These are phyloP conservation scores for Tolypocladium tundrense DNA, from an alignment of 2,329 filamentous ascomycete species.

Conservation along the genomic window DNA sequence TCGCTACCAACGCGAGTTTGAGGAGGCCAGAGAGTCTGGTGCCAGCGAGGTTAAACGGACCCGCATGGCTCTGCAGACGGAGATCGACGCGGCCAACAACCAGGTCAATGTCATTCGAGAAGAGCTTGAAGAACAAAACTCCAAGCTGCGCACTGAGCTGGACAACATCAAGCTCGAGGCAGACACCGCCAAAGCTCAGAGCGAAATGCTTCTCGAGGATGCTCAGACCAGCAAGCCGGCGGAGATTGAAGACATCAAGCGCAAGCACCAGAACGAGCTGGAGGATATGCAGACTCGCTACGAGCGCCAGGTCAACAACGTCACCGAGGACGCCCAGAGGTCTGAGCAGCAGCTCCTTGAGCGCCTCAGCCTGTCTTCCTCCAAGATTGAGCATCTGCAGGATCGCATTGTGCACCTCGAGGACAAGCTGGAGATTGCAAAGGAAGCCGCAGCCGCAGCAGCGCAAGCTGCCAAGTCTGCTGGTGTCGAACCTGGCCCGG, in stretches of 20 bases:
- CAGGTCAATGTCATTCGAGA: slow-evolving; percentile 76
- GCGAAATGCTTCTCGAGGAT: slow-evolving; percentile 78
- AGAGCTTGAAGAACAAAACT: slow-evolving; percentile 71
- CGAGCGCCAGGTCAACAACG: slow-evolving; percentile 61
- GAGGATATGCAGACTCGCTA: slow-evolving; percentile 70
- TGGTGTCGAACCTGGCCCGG: slow-evolving; percentile 26
- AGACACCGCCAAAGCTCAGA: slow-evolving; percentile 69
- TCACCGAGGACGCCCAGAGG: slow-evolving; percentile 71
- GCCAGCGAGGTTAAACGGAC: slow-evolving; percentile 73
- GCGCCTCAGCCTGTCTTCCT: slow-evolving; percentile 69
- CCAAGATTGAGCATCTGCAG: slow-evolving; percentile 76
- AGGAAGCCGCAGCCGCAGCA: slow-evolving; percentile 75
- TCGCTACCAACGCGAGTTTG: slow-evolving; percentile 69
- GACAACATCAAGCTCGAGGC: slow-evolving; percentile 70
- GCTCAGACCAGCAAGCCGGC: slow-evolving; percentile 58
- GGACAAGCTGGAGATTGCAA: slow-evolving; percentile 83
- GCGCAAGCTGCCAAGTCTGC: slow-evolving; percentile 61
- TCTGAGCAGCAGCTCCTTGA: slow-evolving; percentile 72
- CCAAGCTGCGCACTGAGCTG: slow-evolving; percentile 61
- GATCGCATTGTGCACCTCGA: slow-evolving; percentile 78
- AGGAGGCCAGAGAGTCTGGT: slow-evolving; percentile 71
- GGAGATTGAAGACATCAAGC: slow-evolving; percentile 37
- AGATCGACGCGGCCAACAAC: slow-evolving; percentile 74
- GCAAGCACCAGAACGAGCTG: slow-evolving; percentile 56
- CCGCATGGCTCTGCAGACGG: slow-evolving; percentile 66